Evolutionary conservation across 2,329 filamentous ascomycete genomes (phyloP).

Genomic region (Fusarium tupiense): DNA sequence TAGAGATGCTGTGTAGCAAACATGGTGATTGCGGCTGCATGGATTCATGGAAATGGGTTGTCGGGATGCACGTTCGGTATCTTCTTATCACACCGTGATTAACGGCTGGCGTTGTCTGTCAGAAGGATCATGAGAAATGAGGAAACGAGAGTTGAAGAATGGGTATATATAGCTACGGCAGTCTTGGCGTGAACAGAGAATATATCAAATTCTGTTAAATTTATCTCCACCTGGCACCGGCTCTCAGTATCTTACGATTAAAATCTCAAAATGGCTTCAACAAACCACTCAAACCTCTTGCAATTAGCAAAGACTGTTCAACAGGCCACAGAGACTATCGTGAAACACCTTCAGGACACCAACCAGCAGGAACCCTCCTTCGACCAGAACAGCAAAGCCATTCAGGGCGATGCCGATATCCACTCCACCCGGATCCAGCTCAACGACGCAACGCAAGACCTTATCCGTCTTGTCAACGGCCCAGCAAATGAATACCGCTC

Average conservation of each 20-base stretch:
- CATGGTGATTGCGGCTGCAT: not conserved
- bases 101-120: no score
- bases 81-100: not conserved
- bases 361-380: not conserved
- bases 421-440: not conserved
- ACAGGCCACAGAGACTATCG: not conserved
- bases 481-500: not conserved
- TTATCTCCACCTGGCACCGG: not conserved
- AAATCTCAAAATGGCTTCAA: not conserved
- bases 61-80: not conserved
- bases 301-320: not conserved
- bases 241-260: fast-evolving
- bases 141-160: no score
- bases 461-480: not conserved
- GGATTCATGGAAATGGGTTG: no score
- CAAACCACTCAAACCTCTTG: not conserved
- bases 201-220: not conserved
- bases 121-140: not conserved
- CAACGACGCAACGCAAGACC: not conserved
- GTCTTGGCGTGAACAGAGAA: not conserved
- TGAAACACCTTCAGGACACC: not conserved
- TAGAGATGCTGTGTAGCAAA: not conserved
- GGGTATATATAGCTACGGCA: not conserved
- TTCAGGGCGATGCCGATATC: not conserved
- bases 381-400: not conserved